Conservation (phyloP, 352 stramenopile species). For the Pythium aquatile region DNA sequence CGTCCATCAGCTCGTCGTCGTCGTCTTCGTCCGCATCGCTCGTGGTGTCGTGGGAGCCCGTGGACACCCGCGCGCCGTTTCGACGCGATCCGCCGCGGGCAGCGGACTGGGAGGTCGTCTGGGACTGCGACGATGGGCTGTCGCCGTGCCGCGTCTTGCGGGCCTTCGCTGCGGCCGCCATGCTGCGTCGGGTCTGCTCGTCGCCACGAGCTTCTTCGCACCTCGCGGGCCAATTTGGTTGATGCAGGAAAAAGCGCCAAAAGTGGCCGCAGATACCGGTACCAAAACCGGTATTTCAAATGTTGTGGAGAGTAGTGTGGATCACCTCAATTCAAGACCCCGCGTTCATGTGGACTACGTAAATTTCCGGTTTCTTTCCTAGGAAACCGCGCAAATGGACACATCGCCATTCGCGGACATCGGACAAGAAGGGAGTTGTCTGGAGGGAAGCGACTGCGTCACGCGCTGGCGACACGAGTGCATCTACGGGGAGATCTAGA, state of each 20-base stretch:
- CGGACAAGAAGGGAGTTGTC: background rate
- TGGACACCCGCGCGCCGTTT: constrained; percentile 10
- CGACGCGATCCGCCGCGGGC: background rate
- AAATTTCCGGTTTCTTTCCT: constrained; percentile 5
- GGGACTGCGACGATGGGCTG: background rate
- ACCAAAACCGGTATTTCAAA: constrained; percentile 2
- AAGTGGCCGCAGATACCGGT: constrained; percentile 12
- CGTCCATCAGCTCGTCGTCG: constrained; percentile 7
- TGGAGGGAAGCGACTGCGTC: background rate
- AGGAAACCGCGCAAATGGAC: constrained; percentile 2
- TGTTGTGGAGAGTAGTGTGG: background rate
- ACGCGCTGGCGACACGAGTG: background rate
- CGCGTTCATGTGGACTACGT: background rate
- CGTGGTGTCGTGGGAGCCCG: constrained; percentile 26
- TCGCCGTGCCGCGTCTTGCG: constrained; percentile 29
- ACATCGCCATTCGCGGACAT: background rate
- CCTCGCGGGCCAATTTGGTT: constrained; percentile 17
- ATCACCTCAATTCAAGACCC: background rate
- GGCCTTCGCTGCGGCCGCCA: constrained; percentile 19
- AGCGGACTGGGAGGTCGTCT: background rate
- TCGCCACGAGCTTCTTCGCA: constrained; percentile 8
- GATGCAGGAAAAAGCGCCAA: constrained; percentile 18
- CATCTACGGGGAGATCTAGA: background rate
- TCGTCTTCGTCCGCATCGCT: constrained; percentile 24
- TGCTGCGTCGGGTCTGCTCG: background rate